Percentiles rank a stretch among this genome's conserved stretches.
These are phyloP conservation scores for Botryotinia globosa DNA, from an alignment of 2,329 filamentous ascomycete genomes.

Conservation along the genomic window DNA sequence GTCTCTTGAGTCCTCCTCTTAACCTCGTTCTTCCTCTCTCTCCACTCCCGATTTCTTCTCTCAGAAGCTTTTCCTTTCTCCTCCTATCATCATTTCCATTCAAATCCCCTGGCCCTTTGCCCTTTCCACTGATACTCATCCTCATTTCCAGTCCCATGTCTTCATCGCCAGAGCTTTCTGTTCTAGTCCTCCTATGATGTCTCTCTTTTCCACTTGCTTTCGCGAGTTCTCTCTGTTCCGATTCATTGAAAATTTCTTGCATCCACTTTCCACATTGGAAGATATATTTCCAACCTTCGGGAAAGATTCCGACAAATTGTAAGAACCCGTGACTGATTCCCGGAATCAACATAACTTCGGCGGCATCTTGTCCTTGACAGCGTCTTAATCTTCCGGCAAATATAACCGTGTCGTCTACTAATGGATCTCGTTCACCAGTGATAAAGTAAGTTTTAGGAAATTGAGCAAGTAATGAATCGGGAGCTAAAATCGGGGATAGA, in stretches of 20 bases:
- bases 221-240: conserved; percentile 40
- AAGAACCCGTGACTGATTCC: conserved; percentile 92
- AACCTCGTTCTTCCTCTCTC: conserved; percentile 43
- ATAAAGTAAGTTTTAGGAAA: conserved; percentile 95
- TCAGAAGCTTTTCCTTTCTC: conserved; percentile 38
- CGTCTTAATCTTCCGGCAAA: conserved; percentile 87
- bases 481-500: conserved; percentile 84
- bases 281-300: conserved; percentile 86
- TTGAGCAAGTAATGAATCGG: conserved; percentile 74
- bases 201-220: conserved; percentile 24
- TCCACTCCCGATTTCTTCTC: conserved; percentile 39
- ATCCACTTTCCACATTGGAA: conserved; percentile 79
- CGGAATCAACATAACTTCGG: conserved; percentile 81
- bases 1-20: conserved; percentile 41
- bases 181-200: conserved; percentile 29
- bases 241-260: conserved; percentile 66
- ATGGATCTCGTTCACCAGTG: conserved; percentile 89
- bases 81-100: conserved; percentile 24
- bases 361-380: conserved; percentile 71
- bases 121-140: conserved; percentile 44
- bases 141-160: conserved; percentile 80
- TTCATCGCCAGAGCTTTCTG: conserved; percentile 60
- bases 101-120: conserved; percentile 9
- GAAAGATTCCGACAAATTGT: conserved; percentile 85
- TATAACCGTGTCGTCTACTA: conserved; percentile 96